Evolutionary conservation across 1,284 basidiomycete species (phyloP).

Genomic region (Tilletia setariae): DNA sequence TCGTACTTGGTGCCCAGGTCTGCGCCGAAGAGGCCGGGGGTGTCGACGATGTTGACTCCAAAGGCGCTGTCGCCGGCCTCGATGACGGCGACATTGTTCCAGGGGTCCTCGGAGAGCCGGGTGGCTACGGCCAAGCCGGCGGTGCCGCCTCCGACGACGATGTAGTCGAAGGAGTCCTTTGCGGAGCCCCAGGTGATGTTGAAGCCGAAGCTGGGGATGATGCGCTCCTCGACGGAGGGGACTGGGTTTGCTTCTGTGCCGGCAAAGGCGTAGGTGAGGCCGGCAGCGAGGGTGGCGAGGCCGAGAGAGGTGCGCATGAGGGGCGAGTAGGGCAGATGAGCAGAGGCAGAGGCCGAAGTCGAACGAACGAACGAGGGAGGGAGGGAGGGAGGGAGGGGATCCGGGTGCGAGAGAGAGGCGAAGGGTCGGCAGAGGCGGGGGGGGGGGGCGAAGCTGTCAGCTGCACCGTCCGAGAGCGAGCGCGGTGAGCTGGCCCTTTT

Average conservation of each 20-base stretch:
- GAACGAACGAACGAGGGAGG: too few relatives aligned
- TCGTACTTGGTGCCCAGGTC: slow-evolving; percentile 9
- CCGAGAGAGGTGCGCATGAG: not conserved
- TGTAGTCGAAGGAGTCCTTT: slow-evolving; percentile 60
- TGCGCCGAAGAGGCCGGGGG: not conserved
- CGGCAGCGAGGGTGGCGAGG: not conserved
- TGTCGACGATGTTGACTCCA: slow-evolving; percentile 20
- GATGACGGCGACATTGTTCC: slow-evolving; percentile 64
- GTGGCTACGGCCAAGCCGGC: slow-evolving; percentile 84
- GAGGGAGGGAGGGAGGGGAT: too few relatives aligned
- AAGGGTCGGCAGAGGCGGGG: too few relatives aligned
- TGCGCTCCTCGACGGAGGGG: slow-evolving; percentile 11
- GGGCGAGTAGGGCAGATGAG: not conserved
- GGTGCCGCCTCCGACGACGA: slow-evolving; percentile 91
- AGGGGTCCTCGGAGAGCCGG: slow-evolving; percentile 68
- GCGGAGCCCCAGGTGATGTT: slow-evolving; percentile 1
- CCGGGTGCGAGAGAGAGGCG: too few relatives aligned
- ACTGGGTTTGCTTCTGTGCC: not conserved
- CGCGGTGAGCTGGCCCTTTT: too few relatives aligned
- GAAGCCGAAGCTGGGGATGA: slow-evolving; percentile 1
- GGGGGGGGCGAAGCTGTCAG: too few relatives aligned
- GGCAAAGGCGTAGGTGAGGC: not conserved
- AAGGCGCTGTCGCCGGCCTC: slow-evolving; percentile 59
- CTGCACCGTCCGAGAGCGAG: too few relatives aligned
- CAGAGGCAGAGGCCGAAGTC: too few relatives aligned